phyloP scores from a whole-genome alignment of 305 asterid genomes.

The Striga hermonthica region DNA sequence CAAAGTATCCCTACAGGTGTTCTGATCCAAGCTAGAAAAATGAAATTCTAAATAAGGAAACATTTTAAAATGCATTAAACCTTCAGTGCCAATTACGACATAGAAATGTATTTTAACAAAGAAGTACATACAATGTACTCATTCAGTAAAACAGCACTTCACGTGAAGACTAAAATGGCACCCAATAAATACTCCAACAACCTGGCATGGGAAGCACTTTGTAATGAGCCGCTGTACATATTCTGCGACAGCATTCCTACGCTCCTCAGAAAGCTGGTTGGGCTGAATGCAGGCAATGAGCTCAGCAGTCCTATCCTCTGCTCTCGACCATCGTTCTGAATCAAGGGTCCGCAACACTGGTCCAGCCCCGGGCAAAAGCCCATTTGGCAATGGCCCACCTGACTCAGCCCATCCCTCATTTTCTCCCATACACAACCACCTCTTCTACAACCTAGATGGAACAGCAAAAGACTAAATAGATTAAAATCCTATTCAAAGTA shows the following conservation, averaged over 20 bases:
- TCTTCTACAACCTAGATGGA: constrained; percentile 30
- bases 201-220: constrained; percentile 95
- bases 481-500: constrained; percentile 21
- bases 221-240: constrained; percentile 78
- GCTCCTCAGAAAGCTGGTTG: constrained; percentile 78
- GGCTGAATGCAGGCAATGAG: constrained; percentile 93
- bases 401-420: constrained; percentile 74
- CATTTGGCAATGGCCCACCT: constrained; percentile 67
- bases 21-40: no score
- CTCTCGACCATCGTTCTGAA: constrained; percentile 72
- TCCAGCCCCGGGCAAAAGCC: constrained; percentile 76
- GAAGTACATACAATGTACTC: not conserved
- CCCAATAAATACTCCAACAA: constrained; percentile 36
- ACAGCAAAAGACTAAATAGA: constrained; percentile 13
- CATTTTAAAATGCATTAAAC: no score
- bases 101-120: constrained; percentile 22
- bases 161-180: constrained; percentile 23
- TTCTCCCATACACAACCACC: constrained; percentile 76
- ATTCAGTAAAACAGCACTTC: constrained; percentile 17
- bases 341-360: constrained; percentile 57
- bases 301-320: constrained; percentile 90
- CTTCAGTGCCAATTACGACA: not conserved
- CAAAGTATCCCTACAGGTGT: no score
- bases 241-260: constrained; percentile 85
- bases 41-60: not conserved